Percentiles rank a stretch among this genome's conserved stretches.
phyloP scores from a whole-genome alignment of 306 rosid genomes.

The Gleditsia sinensis region DNA sequence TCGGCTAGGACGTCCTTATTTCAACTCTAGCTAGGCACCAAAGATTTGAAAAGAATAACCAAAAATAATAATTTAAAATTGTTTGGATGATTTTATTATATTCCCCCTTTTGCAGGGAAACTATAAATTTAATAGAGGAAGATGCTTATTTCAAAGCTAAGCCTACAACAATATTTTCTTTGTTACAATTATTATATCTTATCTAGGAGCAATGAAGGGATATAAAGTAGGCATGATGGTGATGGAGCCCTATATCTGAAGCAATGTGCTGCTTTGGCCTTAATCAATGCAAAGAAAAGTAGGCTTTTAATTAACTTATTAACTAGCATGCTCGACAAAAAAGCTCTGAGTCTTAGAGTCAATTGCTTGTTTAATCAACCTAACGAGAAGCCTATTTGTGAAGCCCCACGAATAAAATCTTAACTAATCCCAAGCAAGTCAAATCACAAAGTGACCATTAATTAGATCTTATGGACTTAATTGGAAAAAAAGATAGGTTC shows the following conservation, averaged over 20 bases:
- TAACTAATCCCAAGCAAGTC: constrained; percentile 46
- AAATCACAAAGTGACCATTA: constrained; percentile 66
- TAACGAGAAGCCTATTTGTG: constrained; percentile 14
- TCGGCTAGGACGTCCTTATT: background rate
- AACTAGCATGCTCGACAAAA: constrained; percentile 40
- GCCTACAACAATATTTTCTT: background rate
- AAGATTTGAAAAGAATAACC: background rate
- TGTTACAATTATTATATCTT: background rate
- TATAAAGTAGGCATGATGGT: constrained; percentile 34
- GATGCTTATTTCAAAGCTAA: constrained; percentile 31
- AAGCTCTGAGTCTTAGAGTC: constrained; percentile 33
- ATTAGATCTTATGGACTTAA: constrained; percentile 53
- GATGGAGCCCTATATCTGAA: constrained; percentile 21
- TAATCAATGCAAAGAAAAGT: constrained; percentile 14
- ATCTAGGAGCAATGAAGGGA: background rate
- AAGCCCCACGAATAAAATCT: constrained; percentile 34
- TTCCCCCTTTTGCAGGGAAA: background rate
- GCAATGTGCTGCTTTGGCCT: constrained; percentile 26
- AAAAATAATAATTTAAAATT: too few species aligned
- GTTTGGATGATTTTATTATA: too few species aligned
- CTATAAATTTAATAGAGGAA: background rate
- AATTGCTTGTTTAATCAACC: constrained; percentile 49
- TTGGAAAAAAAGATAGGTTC: background rate
- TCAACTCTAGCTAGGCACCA: background rate
- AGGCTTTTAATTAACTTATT: constrained; percentile 16